Evolutionary conservation across 768 basidiomycete genomes (phyloP), one percentile per base, ranked within the genome.

Genomic region (Calocera viscosa): DNA sequence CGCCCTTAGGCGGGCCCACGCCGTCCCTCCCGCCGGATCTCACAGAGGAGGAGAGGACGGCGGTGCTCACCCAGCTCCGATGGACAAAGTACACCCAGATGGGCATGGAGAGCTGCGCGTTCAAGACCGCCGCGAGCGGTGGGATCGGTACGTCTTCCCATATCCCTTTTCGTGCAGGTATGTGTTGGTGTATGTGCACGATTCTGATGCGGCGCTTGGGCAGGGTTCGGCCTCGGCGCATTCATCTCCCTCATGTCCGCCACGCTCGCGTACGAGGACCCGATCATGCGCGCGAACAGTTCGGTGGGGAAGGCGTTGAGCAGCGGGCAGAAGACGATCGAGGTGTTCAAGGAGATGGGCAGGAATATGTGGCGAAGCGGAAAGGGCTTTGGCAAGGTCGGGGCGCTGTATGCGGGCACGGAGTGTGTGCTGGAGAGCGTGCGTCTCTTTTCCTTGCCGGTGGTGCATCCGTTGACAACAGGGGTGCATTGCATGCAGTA

Each of bases 161-260:
- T n/a, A n/a, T n/a, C n/a, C 11, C 28, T 10, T 67, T 19, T 68
- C 53, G 68, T 11, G 26, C 30, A 26, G 11, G 24, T 63, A 30
- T 65, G 24, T 60, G 41, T 65, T 26, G 33, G 32, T 60, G 40
- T 64, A 24, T 64, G 26, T 53, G 38, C 16, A 2, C 24, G 49
- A 11, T 26, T 67, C 60, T 60, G 34, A 38, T 35, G 32, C 22
- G 33, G 28, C 39, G 32, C 35, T 38, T 38, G 8, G 40, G 33
- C 47, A 96, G 94, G 95, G 60, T 86, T 98, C 71, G 94, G 83
- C 12, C 83, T 96, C 47, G 95, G 95, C 68, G 94, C 88, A 34
- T 94, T 97, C 81, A 91, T 98, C 79, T 92, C 93, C 1, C 82
- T 97, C 68, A 97, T 98, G 95, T 91, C 90, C 35, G 81, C 93